Evolutionary conservation across 164 flowering plant species (phyloP), one percentile per base, ranked within the genome.

Genomic region (Santalum album): DNA sequence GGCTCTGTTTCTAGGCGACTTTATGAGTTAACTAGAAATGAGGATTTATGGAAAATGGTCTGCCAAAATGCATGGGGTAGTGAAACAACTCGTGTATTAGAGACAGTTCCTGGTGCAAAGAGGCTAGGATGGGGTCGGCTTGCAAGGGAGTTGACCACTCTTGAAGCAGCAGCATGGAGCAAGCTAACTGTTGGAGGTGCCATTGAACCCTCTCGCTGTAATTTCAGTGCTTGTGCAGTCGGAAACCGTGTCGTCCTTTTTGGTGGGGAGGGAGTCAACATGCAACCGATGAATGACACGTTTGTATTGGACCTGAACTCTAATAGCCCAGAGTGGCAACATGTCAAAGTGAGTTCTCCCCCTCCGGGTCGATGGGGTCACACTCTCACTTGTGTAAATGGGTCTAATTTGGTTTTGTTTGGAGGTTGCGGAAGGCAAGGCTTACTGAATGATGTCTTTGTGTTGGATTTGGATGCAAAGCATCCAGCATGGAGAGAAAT

Each of bases 361-460:
- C 92, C 95, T 16, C 95, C 97, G 53, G 92, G 97, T 36, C 79
- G 97, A 0, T 90, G 97, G 95, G 90, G 97, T 57, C 97, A 90
- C 66, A 87, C 92, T 1, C 80, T 90, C 26, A 81, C 97, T 24
- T 90, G 92, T 67, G 68, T 86, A 44, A 84, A 90, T 62, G 88
- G 86, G 2, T 90, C 97, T 51, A 60, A 74, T 68, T 70, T 86
- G 65, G 97, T 90, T 26, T 85, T 90, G 4, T 90, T 90, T 65
- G 95, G 95, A 54, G 97, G 97, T 18, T 90, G 92, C 65, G 97
- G 95, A 40, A 78, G 70, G 50, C 90, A 86, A 43, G 97, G 95
- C 14, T 72, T 84, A 53, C 81, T 90, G 0, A 90, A 90, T 72
- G 97, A 90, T 60, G 97, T 90, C 35, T 90, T 90, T 61, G 73